Evolutionary conservation across 257 asterid species (phyloP).

Genomic region (Solanum appendiculatum): DNA sequence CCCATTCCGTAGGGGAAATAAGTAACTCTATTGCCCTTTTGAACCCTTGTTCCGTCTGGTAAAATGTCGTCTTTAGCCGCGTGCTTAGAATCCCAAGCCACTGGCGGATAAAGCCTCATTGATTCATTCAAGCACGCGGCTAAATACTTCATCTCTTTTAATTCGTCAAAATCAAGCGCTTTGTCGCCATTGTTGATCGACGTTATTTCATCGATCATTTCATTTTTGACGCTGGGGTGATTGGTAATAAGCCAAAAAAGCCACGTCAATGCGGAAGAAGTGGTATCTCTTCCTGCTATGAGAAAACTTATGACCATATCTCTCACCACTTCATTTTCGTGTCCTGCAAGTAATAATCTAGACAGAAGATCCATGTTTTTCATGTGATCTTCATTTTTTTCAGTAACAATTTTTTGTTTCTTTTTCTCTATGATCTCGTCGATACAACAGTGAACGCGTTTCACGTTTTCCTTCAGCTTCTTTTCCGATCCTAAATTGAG

Average conservation of each 20-base stretch:
- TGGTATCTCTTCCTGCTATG: background rate
- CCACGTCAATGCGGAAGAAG: background rate
- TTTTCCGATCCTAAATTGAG: conserved; percentile 49
- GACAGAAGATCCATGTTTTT: background rate
- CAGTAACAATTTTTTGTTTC: background rate
- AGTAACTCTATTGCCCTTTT: background rate
- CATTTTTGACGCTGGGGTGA: background rate
- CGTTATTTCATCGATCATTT: background rate
- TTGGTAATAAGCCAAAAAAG: background rate
- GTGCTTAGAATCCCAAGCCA: conserved; percentile 51
- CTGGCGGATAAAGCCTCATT: conserved; percentile 92
- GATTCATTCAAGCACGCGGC: conserved; percentile 67
- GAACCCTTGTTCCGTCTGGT: conserved; percentile 57
- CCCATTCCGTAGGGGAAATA: conserved; percentile 11
- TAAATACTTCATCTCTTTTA: conserved; percentile 34
- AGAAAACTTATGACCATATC: conserved; percentile 20
- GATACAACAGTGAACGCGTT: conserved; percentile 19
- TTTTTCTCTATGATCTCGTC: background rate
- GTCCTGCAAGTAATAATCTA: background rate
- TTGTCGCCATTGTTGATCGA: background rate
- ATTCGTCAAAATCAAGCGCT: background rate
- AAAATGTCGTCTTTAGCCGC: conserved; percentile 36
- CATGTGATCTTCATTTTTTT: background rate
- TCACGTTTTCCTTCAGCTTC: conserved; percentile 34
- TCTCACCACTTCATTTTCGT: background rate